Evolutionary conservation across 148 eudicot genomes (phyloP).

Genomic region (Rhododendron williamsianum): DNA sequence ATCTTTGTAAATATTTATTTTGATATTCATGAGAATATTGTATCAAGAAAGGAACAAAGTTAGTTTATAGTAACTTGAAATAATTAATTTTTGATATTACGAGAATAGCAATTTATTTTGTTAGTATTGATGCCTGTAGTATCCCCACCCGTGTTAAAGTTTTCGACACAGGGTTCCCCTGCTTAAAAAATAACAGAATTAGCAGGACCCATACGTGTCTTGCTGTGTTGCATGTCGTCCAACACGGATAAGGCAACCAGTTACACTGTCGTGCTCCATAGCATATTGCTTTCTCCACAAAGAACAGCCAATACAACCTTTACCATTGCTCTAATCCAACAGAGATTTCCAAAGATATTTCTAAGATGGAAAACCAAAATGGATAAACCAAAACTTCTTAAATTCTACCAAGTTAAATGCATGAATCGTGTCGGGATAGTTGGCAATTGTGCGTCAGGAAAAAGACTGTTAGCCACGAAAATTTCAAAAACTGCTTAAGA

Average conservation of each 20-base stretch:
- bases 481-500: neutral
- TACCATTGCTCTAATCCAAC: neutral
- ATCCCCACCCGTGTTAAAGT: neutral
- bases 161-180: neutral
- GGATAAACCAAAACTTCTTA: neutral
- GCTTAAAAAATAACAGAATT: neutral
- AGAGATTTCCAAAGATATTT: neutral
- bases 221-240: neutral
- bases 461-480: neutral
- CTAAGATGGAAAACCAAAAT: neutral
- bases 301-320: neutral
- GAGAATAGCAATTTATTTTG: neutral
- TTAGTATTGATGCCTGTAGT: neutral
- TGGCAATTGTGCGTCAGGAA: neutral
- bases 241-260: neutral
- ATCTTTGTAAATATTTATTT: neutral
- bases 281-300: neutral
- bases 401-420: neutral
- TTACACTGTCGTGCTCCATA: neutral
- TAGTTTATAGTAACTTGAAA: neutral
- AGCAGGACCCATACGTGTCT: neutral
- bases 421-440: neutral
- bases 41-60: neutral
- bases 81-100: neutral
- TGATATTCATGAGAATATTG: neutral